Conservation (phyloP, 768 basidiomycete genomes). For the Tylopilus cervinicoccineus region DNA sequence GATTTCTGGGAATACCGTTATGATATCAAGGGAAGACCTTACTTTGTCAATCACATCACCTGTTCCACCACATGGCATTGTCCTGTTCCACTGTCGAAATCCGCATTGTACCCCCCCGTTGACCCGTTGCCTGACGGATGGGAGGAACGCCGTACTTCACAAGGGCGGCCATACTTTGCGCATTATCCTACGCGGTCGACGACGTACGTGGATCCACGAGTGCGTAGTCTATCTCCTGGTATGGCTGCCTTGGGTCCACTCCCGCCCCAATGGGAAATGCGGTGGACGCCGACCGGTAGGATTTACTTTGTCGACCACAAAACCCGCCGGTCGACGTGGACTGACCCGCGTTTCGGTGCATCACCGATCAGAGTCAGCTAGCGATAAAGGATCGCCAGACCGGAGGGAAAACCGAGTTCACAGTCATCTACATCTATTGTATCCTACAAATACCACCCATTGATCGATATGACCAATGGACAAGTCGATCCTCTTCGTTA, state of each 20-base stretch:
- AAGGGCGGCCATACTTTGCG: slow-evolving; percentile 73
- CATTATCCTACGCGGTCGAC: slow-evolving; percentile 83
- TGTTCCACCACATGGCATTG: slow-evolving; percentile 80
- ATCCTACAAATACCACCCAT: no score
- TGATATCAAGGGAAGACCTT: slow-evolving; percentile 61
- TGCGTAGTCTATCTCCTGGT: slow-evolving; percentile 44
- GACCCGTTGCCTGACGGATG: slow-evolving; percentile 83
- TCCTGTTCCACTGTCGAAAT: slow-evolving; percentile 28
- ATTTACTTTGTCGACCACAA: slow-evolving; percentile 95
- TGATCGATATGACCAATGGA: no score
- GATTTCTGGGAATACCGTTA: slow-evolving; percentile 79
- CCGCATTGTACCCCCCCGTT: slow-evolving; percentile 19
- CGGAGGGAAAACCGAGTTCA: no score
- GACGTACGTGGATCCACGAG: slow-evolving; percentile 89
- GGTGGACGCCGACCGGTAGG: slow-evolving; percentile 75
- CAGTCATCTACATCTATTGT: no score
- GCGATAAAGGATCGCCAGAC: no score
- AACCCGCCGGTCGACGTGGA: slow-evolving; percentile 87
- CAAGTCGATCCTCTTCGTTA: no score
- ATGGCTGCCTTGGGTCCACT: slow-evolving; percentile 71
- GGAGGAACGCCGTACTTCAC: slow-evolving; percentile 87
- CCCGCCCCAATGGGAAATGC: slow-evolving; percentile 95
- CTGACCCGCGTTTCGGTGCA: slow-evolving; percentile 92
- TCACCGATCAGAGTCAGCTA: no score
- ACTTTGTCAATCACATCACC: slow-evolving; percentile 86